Conservation (phyloP, 345 rosid genomes). For the Salix viminalis region DNA sequence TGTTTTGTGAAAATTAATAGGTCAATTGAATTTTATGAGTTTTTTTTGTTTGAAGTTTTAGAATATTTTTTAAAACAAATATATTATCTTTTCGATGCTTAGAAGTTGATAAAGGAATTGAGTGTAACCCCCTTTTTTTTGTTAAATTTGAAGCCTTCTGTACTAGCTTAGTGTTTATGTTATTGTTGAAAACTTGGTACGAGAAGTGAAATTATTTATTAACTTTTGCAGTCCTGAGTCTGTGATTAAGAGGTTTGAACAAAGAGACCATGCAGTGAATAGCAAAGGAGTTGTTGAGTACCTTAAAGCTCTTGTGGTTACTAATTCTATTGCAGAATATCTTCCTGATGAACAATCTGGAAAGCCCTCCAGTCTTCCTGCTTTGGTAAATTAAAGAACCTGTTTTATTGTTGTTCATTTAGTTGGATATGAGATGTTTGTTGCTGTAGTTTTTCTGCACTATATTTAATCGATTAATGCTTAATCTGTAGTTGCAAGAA, state of each 20-base stretch:
- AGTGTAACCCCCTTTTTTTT: neutral
- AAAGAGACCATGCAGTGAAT: slow-evolving; percentile 71
- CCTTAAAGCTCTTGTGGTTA: slow-evolving; percentile 76
- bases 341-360: slow-evolving; percentile 87
- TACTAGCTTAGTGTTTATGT: neutral
- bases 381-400: slow-evolving; percentile 46
- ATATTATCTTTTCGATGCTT: neutral
- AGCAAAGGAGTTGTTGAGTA: slow-evolving; percentile 90
- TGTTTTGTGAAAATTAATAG: neutral
- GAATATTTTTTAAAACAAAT: neutral
- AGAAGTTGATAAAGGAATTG: neutral
- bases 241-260: slow-evolving; percentile 83
- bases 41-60: neutral
- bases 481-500: slow-evolving; percentile 74
- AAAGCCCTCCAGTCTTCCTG: slow-evolving; percentile 78
- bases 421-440: neutral
- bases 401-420: neutral
- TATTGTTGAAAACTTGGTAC: neutral
- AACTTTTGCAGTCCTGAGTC: slow-evolving; percentile 63
- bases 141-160: neutral
- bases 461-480: neutral
- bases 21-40: neutral
- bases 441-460: neutral
- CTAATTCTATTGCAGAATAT: slow-evolving; percentile 79
- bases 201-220: neutral